Percentiles rank a stretch among this genome's conserved stretches.
Conservation (phyloP, 345 rosid genomes). For the Populus euphratica region DNA sequence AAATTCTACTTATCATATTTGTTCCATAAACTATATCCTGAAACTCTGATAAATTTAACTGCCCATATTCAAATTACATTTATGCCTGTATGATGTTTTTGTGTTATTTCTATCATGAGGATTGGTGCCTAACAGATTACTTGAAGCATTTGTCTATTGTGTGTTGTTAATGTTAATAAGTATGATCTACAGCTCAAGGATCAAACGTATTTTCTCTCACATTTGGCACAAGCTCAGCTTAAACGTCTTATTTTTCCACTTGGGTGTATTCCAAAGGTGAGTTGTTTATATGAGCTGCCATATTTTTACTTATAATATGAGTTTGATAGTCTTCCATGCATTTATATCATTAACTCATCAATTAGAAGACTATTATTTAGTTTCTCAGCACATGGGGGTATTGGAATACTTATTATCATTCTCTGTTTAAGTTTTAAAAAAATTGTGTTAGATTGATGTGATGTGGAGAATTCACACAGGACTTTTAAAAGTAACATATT, state of each 20-base stretch:
- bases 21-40: neutral
- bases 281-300: neutral
- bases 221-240: conserved; percentile 77
- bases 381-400: no score
- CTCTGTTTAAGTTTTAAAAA: no score
- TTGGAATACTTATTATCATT: no score
- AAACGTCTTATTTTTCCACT: conserved; percentile 79
- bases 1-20: neutral
- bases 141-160: neutral
- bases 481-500: no score
- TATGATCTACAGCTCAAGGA: conserved; percentile 64
- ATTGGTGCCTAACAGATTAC: neutral
- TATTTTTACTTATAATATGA: neutral
- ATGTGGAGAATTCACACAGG: no score
- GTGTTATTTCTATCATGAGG: neutral
- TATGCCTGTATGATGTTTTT: neutral
- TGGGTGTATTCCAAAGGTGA: conserved; percentile 70
- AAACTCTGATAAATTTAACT: neutral
- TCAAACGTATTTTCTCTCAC: conserved; percentile 94
- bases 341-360: neutral
- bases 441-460: no score
- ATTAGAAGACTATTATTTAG: no score
- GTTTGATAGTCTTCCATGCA: neutral
- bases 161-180: conserved; percentile 4
- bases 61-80: no score